These are phyloP conservation scores for Zygosaccharomyces bailii DNA, from an alignment of 805 yeast genomes.

Conservation along the genomic window DNA sequence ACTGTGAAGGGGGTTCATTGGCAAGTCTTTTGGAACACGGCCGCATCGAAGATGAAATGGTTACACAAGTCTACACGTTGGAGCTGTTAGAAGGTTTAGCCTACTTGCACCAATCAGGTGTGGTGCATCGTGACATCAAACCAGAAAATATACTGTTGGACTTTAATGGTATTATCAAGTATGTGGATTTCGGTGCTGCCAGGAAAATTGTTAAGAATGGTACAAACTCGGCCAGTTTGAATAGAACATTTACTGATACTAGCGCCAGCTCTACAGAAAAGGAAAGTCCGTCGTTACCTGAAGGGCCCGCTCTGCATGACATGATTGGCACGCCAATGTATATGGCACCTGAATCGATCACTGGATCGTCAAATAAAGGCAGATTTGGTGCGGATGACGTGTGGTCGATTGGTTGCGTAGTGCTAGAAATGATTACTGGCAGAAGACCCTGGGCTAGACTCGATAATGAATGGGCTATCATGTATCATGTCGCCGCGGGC, in stretches of 20 bases:
- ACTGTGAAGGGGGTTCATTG: slow-evolving; percentile 92
- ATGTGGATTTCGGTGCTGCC: slow-evolving; percentile 97
- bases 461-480: slow-evolving; percentile 97
- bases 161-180: slow-evolving; percentile 88
- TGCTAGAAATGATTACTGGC: slow-evolving; percentile 95
- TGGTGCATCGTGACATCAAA: slow-evolving; percentile 95
- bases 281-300: slow-evolving; percentile 34
- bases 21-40: slow-evolving; percentile 86
- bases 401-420: slow-evolving; percentile 97
- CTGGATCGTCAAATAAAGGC: slow-evolving; percentile 54
- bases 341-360: slow-evolving; percentile 96
- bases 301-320: slow-evolving; percentile 25
- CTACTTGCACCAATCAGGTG: slow-evolving; percentile 88
- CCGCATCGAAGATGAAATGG: slow-evolving; percentile 90
- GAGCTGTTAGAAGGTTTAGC: slow-evolving; percentile 96
- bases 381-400: slow-evolving; percentile 58
- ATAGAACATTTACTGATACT: slow-evolving; percentile 11
- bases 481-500: slow-evolving; percentile 97
- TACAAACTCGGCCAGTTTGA: slow-evolving; percentile 36
- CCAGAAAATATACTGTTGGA: slow-evolving; percentile 91
- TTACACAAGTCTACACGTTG: slow-evolving; percentile 81
- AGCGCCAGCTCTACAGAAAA: slow-evolving; percentile 23
- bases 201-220: slow-evolving; percentile 68
- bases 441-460: slow-evolving; percentile 93
- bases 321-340: slow-evolving; percentile 96